These are phyloP conservation scores for Nannochloris sp. DNA, from an alignment of 139 green algal species.

Conservation along the genomic window DNA sequence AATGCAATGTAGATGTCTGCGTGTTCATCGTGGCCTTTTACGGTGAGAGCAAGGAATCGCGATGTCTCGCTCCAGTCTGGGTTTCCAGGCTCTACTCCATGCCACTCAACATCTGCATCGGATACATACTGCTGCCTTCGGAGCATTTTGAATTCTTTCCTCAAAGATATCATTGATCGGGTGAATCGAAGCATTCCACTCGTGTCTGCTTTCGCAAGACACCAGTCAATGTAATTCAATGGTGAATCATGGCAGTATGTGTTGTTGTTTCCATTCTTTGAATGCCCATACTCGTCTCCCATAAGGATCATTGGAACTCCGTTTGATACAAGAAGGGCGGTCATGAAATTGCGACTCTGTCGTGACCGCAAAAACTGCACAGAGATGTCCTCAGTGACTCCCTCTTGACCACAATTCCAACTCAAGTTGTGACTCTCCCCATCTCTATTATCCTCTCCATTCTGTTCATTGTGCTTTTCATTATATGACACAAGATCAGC, in stretches of 20 bases:
- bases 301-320: conserved; percentile 94
- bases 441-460: conserved; percentile 81
- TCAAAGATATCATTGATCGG: conserved; percentile 50
- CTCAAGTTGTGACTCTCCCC: conserved; percentile 91
- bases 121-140: conserved; percentile 42
- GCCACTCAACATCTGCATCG: conserved; percentile 74
- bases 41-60: conserved; percentile 75
- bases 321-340: conserved; percentile 77
- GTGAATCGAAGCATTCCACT: conserved; percentile 68
- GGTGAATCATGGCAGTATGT: conserved; percentile 95
- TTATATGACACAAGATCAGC: conserved; percentile 92
- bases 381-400: conserved; percentile 32
- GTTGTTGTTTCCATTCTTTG: conserved; percentile 95
- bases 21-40: conserved; percentile 25
- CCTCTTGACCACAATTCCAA: conserved; percentile 97
- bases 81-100: conserved; percentile 50
- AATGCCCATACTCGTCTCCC: conserved; percentile 95
- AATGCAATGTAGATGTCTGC: conserved; percentile 63
- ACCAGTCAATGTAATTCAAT: conserved; percentile 88
- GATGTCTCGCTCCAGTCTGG: conserved; percentile 85
- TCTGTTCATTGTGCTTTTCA: conserved; percentile 91
- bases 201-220: conserved; percentile 39
- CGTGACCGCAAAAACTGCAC: conserved; percentile 47
- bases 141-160: conserved; percentile 43
- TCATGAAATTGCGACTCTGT: conserved; percentile 83